These are phyloP conservation scores for Botrytis aclada DNA, from an alignment of 2,329 filamentous ascomycete genomes.

Conservation along the genomic window DNA sequence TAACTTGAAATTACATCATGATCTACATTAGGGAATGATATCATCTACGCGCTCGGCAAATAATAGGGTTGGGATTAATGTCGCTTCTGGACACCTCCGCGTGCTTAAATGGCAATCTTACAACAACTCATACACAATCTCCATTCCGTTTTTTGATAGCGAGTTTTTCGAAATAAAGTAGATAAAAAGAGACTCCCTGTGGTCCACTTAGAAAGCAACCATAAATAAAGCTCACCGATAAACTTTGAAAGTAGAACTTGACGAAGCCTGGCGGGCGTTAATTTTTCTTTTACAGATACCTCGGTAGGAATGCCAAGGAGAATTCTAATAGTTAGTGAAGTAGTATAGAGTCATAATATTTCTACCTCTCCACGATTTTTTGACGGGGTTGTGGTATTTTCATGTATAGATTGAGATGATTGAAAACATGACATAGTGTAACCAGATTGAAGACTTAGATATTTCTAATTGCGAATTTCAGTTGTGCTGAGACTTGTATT, in stretches of 20 bases:
- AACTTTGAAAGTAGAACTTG: background rate
- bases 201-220: background rate
- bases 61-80: background rate
- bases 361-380: background rate
- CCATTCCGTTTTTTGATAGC: background rate
- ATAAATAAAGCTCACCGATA: background rate
- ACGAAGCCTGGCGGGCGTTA: background rate
- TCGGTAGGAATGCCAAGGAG: background rate
- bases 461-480: background rate
- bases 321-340: background rate
- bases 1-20: too few species aligned
- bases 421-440: background rate
- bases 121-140: background rate
- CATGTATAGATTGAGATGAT: background rate
- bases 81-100: background rate
- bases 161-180: background rate
- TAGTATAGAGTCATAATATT: background rate
- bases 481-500: background rate
- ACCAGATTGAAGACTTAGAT: background rate
- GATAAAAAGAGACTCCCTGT: background rate
- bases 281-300: background rate
- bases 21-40: too few species aligned
- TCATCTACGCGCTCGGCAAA: background rate
- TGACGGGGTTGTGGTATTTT: background rate
- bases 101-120: background rate